Base-by-base conservation (phyloP, 2,329 filamentous ascomycete species). In the Xylaria polymorpha region DNA sequence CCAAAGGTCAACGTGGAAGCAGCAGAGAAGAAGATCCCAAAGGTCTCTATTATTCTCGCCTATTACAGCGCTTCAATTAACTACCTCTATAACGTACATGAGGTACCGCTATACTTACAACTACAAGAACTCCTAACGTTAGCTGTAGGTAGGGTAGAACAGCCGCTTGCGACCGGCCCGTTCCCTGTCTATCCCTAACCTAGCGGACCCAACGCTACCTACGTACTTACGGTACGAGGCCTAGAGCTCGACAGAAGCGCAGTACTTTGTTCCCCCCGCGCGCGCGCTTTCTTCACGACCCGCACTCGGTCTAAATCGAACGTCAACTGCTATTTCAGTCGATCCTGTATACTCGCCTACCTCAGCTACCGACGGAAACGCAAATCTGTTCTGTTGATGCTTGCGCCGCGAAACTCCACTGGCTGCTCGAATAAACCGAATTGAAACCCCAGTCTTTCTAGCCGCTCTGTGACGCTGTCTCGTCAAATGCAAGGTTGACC, bases 361-460 rank as follows among this genome's bases (percentile, higher is more conserved):
- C 56, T 59, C 46, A 61, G 53, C 48, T 57, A 32, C 57, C 53
- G 50, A 35, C 50, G 18, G 41, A 37, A 57, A 57, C 62, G 65
- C 62, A 70, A 58, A 53, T 59, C 58, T n/a, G 50, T 53, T 64
- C 57, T 18, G 51, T 66, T 59, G 46, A 72, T 64, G 61, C 63
- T 68, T 75, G 75, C 76, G 74, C 73, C 71, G 73, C 73, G 66
- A 74, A 73, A 72, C 73, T 71, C 71, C 72, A 74, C 73, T 67
- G 68, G 71, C 68, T 56, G 70, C 69, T 74, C 71, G 72, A 77
- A 77, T 70, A 77, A 73, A 74, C 80, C 80, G 79, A 82, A 81
- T 81, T 81, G 78, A 81, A 77, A 81, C 77, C 79, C 78, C 77
- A 71, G 78, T 80, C 78, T 70, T 74, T 59, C 74, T 81, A 81